Percentiles rank a stretch among this genome's conserved stretches.
Evolutionary conservation across 2,329 filamentous ascomycete species (phyloP).

Genomic region (Aspergillus bombycis): DNA sequence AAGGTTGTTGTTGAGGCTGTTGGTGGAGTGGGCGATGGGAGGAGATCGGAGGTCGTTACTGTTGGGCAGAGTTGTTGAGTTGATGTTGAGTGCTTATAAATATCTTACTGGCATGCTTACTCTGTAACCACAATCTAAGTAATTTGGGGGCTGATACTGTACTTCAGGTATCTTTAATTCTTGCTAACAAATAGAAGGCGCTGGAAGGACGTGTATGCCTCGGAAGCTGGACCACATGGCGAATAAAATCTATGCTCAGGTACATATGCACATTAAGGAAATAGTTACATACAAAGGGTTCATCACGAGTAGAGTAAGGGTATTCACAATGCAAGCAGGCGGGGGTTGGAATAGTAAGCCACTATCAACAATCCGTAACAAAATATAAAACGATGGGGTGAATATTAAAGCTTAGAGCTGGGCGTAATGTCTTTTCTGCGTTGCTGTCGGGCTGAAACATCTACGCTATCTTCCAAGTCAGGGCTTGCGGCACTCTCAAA

Average conservation of each 20-base stretch:
- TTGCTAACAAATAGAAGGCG: not conserved
- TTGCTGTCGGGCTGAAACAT: conserved; percentile 39
- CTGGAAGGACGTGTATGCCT: not conserved
- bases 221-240: not conserved
- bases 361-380: not conserved
- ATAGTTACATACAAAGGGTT: not conserved
- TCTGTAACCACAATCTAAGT: not conserved
- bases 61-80: conserved; percentile 19
- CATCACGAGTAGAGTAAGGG: not conserved
- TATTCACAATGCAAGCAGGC: not conserved
- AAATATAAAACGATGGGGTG: not conserved
- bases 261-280: not conserved
- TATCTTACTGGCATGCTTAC: not conserved
- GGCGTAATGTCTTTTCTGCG: conserved; percentile 42
- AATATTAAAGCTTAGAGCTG: conserved; percentile 34
- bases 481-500: conserved; percentile 52
- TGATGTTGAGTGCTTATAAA: not conserved
- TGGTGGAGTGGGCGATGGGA: conserved; percentile 23
- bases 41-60: conserved; percentile 15
- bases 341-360: not conserved
- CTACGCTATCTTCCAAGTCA: conserved; percentile 27
- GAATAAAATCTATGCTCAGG: too few relatives aligned
- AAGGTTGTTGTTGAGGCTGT: conserved; percentile 23
- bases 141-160: not conserved
- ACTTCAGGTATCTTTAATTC: too few relatives aligned